Conservation (phyloP, 106 monocot genomes). For the Allium sativum region DNA sequence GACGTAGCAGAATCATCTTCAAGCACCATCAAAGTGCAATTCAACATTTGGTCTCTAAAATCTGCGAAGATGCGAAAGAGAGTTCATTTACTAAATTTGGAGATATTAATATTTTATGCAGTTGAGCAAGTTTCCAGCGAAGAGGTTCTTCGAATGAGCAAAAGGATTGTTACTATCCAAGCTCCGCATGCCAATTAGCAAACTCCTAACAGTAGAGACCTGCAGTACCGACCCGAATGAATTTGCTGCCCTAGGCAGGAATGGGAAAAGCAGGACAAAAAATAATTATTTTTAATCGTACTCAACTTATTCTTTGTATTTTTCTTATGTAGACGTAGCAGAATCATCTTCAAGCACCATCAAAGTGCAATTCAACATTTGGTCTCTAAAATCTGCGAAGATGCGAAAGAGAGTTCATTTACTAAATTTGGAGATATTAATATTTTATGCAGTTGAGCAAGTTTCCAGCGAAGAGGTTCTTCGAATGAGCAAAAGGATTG, state of each 20-base stretch:
- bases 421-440: neutral
- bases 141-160: conserved; percentile 1
- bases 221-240: too few species aligned
- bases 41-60: conserved; percentile 32
- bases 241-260: too few species aligned
- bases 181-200: neutral
- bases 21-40: conserved; percentile 22
- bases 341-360: neutral
- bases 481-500: neutral
- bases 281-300: too few species aligned
- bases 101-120: conserved; percentile 4
- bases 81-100: neutral
- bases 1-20: neutral
- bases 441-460: too few species aligned
- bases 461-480: conserved; percentile 7
- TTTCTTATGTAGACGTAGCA: too few species aligned
- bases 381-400: conserved; percentile 7
- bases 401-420: neutral
- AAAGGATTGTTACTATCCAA: conserved; percentile 5
- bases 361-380: conserved; percentile 42
- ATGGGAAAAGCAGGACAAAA: too few species aligned
- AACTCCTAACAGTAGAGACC: conserved; percentile 14
- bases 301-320: too few species aligned
- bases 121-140: conserved; percentile 25
- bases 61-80: neutral